A percentile compares a stretch with the other conserved stretches of the same genome.
These are phyloP conservation scores for Phytophthora podocarpi DNA, from an alignment of 352 stramenopile genomes.

Conservation along the genomic window DNA sequence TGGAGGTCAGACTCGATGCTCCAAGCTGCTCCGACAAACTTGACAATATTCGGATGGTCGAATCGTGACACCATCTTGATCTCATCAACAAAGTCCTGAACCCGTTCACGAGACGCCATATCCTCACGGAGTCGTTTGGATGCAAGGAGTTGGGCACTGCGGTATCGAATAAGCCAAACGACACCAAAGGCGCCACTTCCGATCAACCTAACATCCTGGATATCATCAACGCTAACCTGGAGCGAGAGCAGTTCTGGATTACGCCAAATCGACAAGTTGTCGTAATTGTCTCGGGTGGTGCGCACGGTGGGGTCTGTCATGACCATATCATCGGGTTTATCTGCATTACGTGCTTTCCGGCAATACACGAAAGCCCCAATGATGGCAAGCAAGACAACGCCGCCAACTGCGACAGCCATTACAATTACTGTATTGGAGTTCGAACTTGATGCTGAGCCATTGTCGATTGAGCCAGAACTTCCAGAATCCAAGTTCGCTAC, in stretches of 20 bases:
- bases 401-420: conserved; percentile 18
- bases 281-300: conserved; percentile 20
- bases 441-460: neutral
- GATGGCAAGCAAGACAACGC: conserved; percentile 14
- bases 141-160: conserved; percentile 18
- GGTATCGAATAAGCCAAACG: conserved; percentile 37
- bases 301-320: conserved; percentile 20
- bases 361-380: conserved; percentile 19
- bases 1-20: conserved; percentile 49
- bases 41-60: conserved; percentile 37
- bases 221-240: conserved; percentile 23
- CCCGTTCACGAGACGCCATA: conserved; percentile 11
- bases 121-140: conserved; percentile 33
- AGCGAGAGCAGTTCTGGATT: conserved; percentile 23
- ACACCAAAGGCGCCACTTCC: conserved; percentile 33
- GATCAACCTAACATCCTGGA: conserved; percentile 31
- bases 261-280: conserved; percentile 31
- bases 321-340: conserved; percentile 9
- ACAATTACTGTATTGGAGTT: conserved; percentile 23
- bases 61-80: conserved; percentile 45
- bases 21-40: conserved; percentile 55
- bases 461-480: conserved; percentile 7
- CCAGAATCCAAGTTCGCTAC: conserved; percentile 6
- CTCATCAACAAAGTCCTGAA: conserved; percentile 26
- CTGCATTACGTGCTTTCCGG: neutral